Percentiles rank a stretch among this genome's conserved stretches.
phyloP scores from a whole-genome alignment of 2,329 filamentous ascomycete genomes.

The Herpotrichia juniperi region DNA sequence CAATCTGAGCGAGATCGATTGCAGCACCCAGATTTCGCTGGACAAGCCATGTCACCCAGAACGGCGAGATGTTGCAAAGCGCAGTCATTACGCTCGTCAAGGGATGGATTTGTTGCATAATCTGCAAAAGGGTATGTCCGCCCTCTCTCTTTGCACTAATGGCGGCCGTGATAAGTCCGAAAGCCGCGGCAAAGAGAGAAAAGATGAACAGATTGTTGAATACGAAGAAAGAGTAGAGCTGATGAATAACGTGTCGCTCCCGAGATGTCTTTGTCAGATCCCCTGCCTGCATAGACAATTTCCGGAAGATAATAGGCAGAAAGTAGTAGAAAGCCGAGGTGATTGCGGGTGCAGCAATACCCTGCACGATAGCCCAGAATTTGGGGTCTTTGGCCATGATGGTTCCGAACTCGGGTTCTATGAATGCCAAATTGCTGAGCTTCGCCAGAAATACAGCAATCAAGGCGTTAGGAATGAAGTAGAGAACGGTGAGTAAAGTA shows the following conservation, averaged over 20 bases:
- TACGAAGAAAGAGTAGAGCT: slow-evolving; percentile 93
- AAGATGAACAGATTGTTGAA: slow-evolving; percentile 97
- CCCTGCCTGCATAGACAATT: slow-evolving; percentile 80
- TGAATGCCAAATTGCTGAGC: slow-evolving; percentile 75
- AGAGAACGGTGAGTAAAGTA: slow-evolving; percentile 76
- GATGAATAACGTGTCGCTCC: slow-evolving; percentile 87
- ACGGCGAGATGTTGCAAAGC: slow-evolving; percentile 81
- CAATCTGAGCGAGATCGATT: slow-evolving; percentile 89
- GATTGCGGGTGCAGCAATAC: slow-evolving; percentile 85
- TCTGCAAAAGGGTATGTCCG: slow-evolving; percentile 49
- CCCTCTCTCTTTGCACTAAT: background rate
- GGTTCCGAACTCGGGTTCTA: slow-evolving; percentile 77
- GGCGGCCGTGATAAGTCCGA: slow-evolving; percentile 68
- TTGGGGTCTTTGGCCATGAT: slow-evolving; percentile 67
- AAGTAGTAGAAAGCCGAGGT: slow-evolving; percentile 87
- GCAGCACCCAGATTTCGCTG: slow-evolving; percentile 92
- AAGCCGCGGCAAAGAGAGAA: slow-evolving; percentile 85
- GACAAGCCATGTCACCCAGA: slow-evolving; percentile 79
- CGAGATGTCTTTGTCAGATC: slow-evolving; percentile 91
- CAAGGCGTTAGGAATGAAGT: slow-evolving; percentile 90
- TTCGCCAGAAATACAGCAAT: slow-evolving; percentile 95
- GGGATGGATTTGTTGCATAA: slow-evolving; percentile 51
- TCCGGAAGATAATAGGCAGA: slow-evolving; percentile 89
- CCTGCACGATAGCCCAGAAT: slow-evolving; percentile 88
- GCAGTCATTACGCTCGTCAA: slow-evolving; percentile 71